Percentiles rank a stretch among this genome's conserved stretches.
phyloP scores from a whole-genome alignment of 495 filamentous ascomycete genomes.

The Pyrenopolyporus hunteri region DNA sequence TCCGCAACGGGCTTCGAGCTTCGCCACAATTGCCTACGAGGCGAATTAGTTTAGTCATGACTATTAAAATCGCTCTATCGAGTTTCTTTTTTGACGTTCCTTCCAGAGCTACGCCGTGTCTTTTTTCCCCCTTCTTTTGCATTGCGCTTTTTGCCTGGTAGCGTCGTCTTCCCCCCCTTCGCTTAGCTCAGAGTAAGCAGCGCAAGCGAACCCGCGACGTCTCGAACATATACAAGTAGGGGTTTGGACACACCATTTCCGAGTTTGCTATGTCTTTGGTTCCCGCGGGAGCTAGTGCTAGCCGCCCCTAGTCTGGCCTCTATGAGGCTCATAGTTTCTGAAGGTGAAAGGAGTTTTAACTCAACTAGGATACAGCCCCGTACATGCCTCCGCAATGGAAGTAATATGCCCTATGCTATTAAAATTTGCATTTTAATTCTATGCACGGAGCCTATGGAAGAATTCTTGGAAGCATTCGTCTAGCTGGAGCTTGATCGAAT shows the following conservation, averaged over 20 bases:
- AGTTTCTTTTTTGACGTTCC: background rate
- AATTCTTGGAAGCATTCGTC: background rate
- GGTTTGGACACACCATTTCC: slow-evolving; percentile 16
- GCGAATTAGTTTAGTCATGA: slow-evolving; percentile 15
- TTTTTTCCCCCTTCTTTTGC: background rate
- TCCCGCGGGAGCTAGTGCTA: slow-evolving; percentile 29
- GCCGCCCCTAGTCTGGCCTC: slow-evolving; percentile 9
- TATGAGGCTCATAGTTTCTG: slow-evolving; percentile 21
- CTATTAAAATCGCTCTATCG: slow-evolving; percentile 18
- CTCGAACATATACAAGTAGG: slow-evolving; percentile 19
- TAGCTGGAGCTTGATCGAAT: background rate
- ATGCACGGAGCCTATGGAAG: background rate
- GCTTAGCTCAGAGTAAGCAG: slow-evolving; percentile 32
- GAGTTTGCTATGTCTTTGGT: slow-evolving; percentile 9
- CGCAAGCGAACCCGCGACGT: slow-evolving; percentile 8
- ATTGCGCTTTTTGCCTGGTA: background rate
- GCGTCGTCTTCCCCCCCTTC: slow-evolving; percentile 2
- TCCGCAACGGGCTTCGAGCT: slow-evolving; percentile 30
- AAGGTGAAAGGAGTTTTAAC: background rate
- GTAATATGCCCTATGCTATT: slow-evolving; percentile 4
- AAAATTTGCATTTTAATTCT: no score
- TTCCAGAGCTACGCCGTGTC: slow-evolving; percentile 1
- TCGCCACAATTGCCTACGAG: slow-evolving; percentile 24
- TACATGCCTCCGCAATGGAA: background rate
- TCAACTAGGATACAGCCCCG: background rate